These are phyloP conservation scores for Coemansia sp. DNA, from an alignment of 192 early-diverging fungal species.

Conservation along the genomic window DNA sequence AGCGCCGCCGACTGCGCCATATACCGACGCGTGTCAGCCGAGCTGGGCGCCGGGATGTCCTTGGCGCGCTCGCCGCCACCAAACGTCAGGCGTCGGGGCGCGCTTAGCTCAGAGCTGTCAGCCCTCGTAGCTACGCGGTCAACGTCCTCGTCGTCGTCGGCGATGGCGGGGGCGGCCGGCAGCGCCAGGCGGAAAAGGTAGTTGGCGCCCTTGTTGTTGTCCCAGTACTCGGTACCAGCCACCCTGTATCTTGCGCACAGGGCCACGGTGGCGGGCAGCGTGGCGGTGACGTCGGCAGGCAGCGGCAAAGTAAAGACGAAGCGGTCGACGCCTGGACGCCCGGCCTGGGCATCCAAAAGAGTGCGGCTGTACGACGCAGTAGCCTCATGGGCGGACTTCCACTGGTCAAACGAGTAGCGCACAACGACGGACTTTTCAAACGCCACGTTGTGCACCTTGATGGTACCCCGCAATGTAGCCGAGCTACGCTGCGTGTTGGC, in stretches of 20 bases:
- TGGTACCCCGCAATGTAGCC: slow-evolving; percentile 61
- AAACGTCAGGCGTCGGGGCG: slow-evolving; percentile 42
- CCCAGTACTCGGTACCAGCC: slow-evolving; percentile 79
- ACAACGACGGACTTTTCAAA: slow-evolving; percentile 83
- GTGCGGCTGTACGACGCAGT: slow-evolving; percentile 65
- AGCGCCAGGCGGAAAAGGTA: slow-evolving; percentile 63
- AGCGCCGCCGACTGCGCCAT: slow-evolving; percentile 54
- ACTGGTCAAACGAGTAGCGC: slow-evolving; percentile 81
- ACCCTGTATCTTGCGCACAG: slow-evolving; percentile 74
- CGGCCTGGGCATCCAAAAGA: slow-evolving; percentile 48
- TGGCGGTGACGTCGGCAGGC: slow-evolving; percentile 30
- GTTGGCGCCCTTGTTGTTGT: slow-evolving; percentile 91
- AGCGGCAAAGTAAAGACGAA: slow-evolving; percentile 73
- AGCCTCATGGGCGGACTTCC: slow-evolving; percentile 73
- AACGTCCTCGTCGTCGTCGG: slow-evolving; percentile 46
- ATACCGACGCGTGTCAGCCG: slow-evolving; percentile 50
- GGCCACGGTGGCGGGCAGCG: slow-evolving; percentile 57
- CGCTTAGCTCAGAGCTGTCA: slow-evolving; percentile 16
- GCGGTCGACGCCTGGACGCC: slow-evolving; percentile 63
- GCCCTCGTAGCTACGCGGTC: slow-evolving; percentile 18
- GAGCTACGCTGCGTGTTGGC: slow-evolving; percentile 53
- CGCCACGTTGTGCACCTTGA: slow-evolving; percentile 84
- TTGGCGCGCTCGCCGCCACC: not conserved
- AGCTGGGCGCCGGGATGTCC: slow-evolving; percentile 12
- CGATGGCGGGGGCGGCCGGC: slow-evolving; percentile 47